Percentiles rank a stretch among this genome's conserved stretches.
Conservation (phyloP, 2,329 filamentous ascomycete species). For the Xylaria sp. region DNA sequence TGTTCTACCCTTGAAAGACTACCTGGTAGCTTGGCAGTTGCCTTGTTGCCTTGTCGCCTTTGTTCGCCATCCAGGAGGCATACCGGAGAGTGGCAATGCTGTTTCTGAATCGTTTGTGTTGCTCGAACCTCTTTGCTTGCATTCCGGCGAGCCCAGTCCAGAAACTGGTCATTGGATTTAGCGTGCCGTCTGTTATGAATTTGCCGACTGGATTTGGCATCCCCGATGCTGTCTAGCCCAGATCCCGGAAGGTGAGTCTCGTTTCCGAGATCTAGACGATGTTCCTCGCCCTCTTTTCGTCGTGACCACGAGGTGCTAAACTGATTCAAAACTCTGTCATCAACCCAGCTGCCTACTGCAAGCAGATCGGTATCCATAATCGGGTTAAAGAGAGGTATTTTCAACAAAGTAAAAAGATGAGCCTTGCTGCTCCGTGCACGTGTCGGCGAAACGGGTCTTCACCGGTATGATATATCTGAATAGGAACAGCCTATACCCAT, state of each 20-base stretch:
- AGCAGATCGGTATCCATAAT: constrained; percentile 28
- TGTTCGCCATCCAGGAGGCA: constrained; percentile 18
- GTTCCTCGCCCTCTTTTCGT: not conserved
- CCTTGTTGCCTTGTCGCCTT: constrained; percentile 35
- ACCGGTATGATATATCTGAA: constrained; percentile 9
- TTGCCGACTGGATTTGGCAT: not conserved
- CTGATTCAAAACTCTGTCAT: constrained; percentile 10
- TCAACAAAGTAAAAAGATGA: constrained; percentile 8
- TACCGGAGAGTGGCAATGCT: not conserved
- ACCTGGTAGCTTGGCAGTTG: constrained; percentile 34
- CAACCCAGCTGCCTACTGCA: constrained; percentile 32
- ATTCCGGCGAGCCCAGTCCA: not conserved
- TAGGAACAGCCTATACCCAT: constrained; percentile 14
- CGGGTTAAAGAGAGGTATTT: not conserved
- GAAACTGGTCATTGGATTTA: constrained; percentile 5
- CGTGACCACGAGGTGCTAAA: not conserved
- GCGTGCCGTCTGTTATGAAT: not conserved
- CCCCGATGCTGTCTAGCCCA: not conserved
- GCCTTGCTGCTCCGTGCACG: constrained; percentile 12
- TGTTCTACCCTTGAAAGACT: constrained; percentile 13
- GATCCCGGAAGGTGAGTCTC: constrained; percentile 1
- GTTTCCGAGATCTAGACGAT: not conserved
- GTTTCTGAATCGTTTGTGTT: constrained; percentile 14
- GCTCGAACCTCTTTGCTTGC: constrained; percentile 17
- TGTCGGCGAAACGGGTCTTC: constrained; percentile 7